Percentiles rank a stretch among this genome's conserved stretches.
Evolutionary conservation across 371 early-diverging fungal genomes (phyloP).

Genomic region (Actinomortierella wolfii): DNA sequence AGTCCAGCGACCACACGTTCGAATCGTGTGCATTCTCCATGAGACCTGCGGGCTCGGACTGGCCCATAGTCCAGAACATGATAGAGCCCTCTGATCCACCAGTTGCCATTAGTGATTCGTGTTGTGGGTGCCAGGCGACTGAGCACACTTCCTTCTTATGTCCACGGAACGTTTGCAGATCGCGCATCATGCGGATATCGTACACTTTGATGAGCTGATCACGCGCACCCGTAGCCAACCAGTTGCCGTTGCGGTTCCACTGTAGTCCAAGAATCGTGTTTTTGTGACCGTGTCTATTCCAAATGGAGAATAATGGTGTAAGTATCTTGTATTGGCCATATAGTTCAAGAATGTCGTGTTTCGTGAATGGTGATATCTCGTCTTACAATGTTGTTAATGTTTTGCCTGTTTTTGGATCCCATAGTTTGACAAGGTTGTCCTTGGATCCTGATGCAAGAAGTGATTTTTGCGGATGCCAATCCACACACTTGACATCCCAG

Average conservation of each 20-base stretch:
- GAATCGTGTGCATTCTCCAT: constrained; percentile 94
- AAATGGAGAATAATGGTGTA: background rate
- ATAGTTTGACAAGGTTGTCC: constrained; percentile 97
- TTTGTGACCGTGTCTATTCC: constrained; percentile 93
- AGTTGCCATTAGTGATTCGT: constrained; percentile 90
- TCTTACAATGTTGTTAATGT: constrained; percentile 88
- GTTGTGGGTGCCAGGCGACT: constrained; percentile 96
- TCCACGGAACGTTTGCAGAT: constrained; percentile 90
- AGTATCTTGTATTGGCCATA: constrained; percentile 4
- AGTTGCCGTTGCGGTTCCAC: constrained; percentile 98
- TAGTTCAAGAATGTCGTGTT: background rate
- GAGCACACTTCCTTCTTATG: constrained; percentile 96
- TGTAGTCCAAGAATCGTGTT: constrained; percentile 92
- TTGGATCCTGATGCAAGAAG: constrained; percentile 98
- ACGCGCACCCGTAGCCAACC: constrained; percentile 94
- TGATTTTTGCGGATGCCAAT: constrained; percentile 98
- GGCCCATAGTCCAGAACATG: constrained; percentile 92
- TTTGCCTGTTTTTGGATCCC: constrained; percentile 98
- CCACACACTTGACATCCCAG: constrained; percentile 99
- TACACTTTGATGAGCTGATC: constrained; percentile 97
- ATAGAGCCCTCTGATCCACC: constrained; percentile 97
- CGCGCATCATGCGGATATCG: constrained; percentile 97
- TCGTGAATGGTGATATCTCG: background rate
- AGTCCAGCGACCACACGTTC: constrained; percentile 98
- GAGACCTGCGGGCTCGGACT: constrained; percentile 36